These are phyloP conservation scores for Quercus engelmannii DNA, from an alignment of 306 rosid species.

Conservation along the genomic window DNA sequence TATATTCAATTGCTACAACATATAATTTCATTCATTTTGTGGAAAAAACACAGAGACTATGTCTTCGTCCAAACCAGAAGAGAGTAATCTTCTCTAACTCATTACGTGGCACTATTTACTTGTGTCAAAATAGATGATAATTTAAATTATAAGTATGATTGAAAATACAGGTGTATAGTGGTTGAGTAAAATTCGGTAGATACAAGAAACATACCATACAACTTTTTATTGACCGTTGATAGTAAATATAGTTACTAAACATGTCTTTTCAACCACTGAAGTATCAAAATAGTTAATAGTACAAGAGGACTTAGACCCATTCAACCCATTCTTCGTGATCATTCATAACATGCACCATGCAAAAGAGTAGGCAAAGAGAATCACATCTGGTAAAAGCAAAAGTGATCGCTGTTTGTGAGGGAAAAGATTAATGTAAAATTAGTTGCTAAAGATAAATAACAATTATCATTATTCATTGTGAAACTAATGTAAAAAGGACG, in stretches of 20 bases:
- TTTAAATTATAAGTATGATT: too few relatives aligned
- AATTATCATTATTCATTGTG: background rate
- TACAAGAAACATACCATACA: background rate
- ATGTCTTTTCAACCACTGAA: background rate
- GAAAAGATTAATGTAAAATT: background rate
- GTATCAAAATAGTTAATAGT: background rate
- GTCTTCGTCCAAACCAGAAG: too few relatives aligned
- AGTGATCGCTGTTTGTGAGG: background rate
- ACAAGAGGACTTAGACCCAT: background rate
- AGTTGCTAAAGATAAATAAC: too few relatives aligned
- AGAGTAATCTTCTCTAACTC: too few relatives aligned
- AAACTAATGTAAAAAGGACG: background rate
- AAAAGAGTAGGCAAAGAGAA: background rate
- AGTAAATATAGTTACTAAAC: background rate
- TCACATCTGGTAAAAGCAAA: background rate
- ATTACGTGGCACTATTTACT: too few relatives aligned
- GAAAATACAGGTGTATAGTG: too few relatives aligned
- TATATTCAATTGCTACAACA: too few relatives aligned
- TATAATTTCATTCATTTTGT: too few relatives aligned
- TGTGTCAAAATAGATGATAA: too few relatives aligned
- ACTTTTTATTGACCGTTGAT: background rate
- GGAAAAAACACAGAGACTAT: too few relatives aligned
- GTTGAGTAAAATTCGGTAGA: too few relatives aligned
- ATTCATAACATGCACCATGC: background rate
- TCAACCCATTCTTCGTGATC: background rate